phyloP scores from a whole-genome alignment of 1,139 yeast species.

The Zygoascus hellenicus region DNA sequence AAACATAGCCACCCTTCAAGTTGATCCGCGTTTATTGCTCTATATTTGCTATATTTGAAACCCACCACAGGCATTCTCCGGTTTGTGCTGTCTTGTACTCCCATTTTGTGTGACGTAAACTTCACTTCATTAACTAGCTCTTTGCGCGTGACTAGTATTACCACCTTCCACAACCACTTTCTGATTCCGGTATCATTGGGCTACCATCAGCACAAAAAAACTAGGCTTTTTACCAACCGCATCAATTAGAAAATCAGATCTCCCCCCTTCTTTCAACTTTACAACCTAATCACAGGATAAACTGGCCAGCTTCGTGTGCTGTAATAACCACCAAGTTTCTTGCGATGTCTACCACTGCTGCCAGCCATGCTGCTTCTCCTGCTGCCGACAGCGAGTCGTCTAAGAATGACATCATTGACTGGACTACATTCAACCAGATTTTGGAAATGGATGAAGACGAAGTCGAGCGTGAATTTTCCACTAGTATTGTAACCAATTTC shows the following conservation, averaged over 20 bases:
- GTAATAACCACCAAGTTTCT: not conserved
- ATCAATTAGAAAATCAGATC: not conserved
- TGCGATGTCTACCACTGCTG: constrained; percentile 3
- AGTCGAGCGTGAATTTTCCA: constrained; percentile 74
- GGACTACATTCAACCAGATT: constrained; percentile 84
- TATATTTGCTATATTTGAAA: too few relatives aligned
- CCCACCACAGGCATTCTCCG: too few relatives aligned
- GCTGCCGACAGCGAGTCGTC: not conserved
- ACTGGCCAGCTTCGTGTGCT: not conserved
- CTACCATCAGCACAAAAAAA: too few relatives aligned
- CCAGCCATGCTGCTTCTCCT: not conserved
- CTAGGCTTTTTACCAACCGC: too few relatives aligned
- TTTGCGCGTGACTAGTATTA: too few relatives aligned
- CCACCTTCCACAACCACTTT: too few relatives aligned
- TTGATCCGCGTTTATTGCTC: too few relatives aligned
- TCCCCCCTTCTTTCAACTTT: not conserved
- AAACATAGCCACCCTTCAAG: too few relatives aligned
- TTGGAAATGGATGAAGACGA: constrained; percentile 92
- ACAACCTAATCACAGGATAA: not conserved
- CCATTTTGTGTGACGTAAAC: too few relatives aligned
- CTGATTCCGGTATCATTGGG: too few relatives aligned
- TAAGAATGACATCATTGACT: constrained; percentile 51
- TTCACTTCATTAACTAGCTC: too few relatives aligned
- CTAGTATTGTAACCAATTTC: constrained; percentile 70
- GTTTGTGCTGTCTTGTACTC: too few relatives aligned